phyloP scores from a whole-genome alignment of 164 flowering plant genomes.

The Nymphaea thermarum region DNA sequence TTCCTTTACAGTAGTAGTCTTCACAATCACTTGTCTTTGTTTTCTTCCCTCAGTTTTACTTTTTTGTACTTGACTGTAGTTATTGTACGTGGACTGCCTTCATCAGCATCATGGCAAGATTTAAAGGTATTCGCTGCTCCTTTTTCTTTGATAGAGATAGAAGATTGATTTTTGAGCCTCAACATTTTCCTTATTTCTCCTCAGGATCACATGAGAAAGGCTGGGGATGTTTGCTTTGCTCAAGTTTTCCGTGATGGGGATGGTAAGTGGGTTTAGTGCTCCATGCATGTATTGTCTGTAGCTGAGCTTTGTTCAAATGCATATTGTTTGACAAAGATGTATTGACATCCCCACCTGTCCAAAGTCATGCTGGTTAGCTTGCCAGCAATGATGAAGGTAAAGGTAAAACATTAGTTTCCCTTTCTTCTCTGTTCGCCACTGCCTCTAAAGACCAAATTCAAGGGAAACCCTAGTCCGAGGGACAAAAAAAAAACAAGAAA shows the following conservation, averaged over 20 bases:
- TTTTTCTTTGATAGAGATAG: not conserved
- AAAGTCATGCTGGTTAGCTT: too few species aligned
- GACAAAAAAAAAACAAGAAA: too few species aligned
- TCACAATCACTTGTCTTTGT: not conserved
- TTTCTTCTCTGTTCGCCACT: too few species aligned
- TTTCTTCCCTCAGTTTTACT: not conserved
- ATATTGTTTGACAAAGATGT: too few species aligned
- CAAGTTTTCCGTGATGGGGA: constrained; percentile 85
- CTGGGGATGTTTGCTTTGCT: constrained; percentile 98
- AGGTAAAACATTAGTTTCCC: too few species aligned
- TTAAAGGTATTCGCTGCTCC: constrained; percentile 54
- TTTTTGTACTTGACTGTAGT: constrained; percentile 24
- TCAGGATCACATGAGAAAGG: constrained; percentile 99
- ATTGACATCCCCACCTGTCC: too few species aligned
- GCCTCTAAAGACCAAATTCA: too few species aligned
- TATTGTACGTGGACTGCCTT: constrained; percentile 86
- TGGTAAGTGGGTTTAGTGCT: constrained; percentile 28
- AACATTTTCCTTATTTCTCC: constrained; percentile 1
- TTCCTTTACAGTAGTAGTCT: not conserved
- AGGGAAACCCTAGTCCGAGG: too few species aligned
- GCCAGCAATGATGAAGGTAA: too few species aligned
- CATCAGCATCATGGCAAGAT: constrained; percentile 99
- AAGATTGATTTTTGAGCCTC: not conserved
- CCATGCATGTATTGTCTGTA: not conserved
- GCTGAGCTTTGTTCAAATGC: not conserved